Evolutionary conservation across 2,329 filamentous ascomycete species (phyloP).

Genomic region (Chaetomium globosum): DNA sequence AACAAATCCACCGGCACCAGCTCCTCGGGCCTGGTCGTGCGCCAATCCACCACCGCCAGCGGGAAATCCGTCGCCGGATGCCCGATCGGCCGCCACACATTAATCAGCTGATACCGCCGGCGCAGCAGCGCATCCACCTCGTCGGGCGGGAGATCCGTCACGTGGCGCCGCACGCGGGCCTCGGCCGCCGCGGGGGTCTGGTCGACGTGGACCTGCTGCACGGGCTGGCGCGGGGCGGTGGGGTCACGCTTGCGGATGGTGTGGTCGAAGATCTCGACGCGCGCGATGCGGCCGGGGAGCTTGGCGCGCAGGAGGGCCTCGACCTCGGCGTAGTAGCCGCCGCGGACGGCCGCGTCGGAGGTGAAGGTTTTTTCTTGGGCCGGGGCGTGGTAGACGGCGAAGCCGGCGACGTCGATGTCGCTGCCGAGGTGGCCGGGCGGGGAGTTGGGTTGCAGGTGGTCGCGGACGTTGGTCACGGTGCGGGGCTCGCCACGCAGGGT

Average conservation of each 20-base stretch:
- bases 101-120: slow-evolving; percentile 67
- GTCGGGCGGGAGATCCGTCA: slow-evolving; percentile 43
- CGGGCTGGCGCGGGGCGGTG: slow-evolving; percentile 62
- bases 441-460: slow-evolving; percentile 48
- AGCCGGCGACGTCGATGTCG: slow-evolving; percentile 57
- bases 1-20: slow-evolving; percentile 64
- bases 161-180: slow-evolving; percentile 62
- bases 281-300: slow-evolving; percentile 41
- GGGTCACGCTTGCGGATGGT: slow-evolving; percentile 63
- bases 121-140: slow-evolving; percentile 61
- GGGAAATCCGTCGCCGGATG: slow-evolving; percentile 65
- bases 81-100: slow-evolving; percentile 70
- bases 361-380: slow-evolving; percentile 58
- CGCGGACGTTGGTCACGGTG: slow-evolving; percentile 59
- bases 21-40: slow-evolving; percentile 58
- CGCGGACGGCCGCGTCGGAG: slow-evolving; percentile 58
- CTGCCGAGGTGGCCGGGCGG: slow-evolving; percentile 51
- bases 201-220: slow-evolving; percentile 72
- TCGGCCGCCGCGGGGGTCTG: slow-evolving; percentile 67
- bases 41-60: slow-evolving; percentile 67
- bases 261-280: slow-evolving; percentile 70
- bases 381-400: slow-evolving; percentile 57
- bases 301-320: slow-evolving; percentile 58
- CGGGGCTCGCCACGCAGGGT: slow-evolving; percentile 49
- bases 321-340: slow-evolving; percentile 64